Base-by-base conservation (phyloP, 345 rosid species). In the Anastatica hierochuntica region DNA sequence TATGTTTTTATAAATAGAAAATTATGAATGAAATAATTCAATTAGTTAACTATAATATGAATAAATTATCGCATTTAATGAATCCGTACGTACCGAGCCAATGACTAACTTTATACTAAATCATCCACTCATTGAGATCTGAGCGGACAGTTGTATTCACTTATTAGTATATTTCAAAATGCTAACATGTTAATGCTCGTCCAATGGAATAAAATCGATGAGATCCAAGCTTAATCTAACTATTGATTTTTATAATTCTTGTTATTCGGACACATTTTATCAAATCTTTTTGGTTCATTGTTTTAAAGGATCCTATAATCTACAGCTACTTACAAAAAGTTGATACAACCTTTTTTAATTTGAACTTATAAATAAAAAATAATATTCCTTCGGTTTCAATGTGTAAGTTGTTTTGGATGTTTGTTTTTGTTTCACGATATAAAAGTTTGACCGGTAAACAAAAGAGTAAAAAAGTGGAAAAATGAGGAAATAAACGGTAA, bases 61-160 rank as follows among this genome's bases (percentile, higher is more conserved):
- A 47, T 21, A 39, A 23, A 38, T 21, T 4, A 10, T 7, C 14
- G 24, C 45, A 64, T 31, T 47, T 21, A 43, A 58, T 43, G 57
- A 31, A 16, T 56, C 59, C 64, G 70, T 57, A 65, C 58, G 18
- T n/a, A 56, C 31, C 38, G 38, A 41, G 16, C 56, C 15, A 35
- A 27, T 5, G 6, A 17, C 27, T 47, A 63, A 16, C 11, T 15
- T 10, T 20, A 16, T n/a, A n/a, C n/a, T n/a, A 5, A 37, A 55
- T 43, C 40, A 57, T 29, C 26, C 33, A 58, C 23, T 38, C 60
- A 15, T 58, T 44, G 49, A 58, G 54, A 44, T 66, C 36, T 44
- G 54, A 29, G 43, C 47, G 3, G 71, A 52, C 65, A 58, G 60
- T 44, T 52, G 60, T 66, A 51, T 50, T 43, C 26, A 41, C 45